Evolutionary conservation across 23 red algal species (phyloP).

Genomic region (Cyanidioschyzon merolae): DNA sequence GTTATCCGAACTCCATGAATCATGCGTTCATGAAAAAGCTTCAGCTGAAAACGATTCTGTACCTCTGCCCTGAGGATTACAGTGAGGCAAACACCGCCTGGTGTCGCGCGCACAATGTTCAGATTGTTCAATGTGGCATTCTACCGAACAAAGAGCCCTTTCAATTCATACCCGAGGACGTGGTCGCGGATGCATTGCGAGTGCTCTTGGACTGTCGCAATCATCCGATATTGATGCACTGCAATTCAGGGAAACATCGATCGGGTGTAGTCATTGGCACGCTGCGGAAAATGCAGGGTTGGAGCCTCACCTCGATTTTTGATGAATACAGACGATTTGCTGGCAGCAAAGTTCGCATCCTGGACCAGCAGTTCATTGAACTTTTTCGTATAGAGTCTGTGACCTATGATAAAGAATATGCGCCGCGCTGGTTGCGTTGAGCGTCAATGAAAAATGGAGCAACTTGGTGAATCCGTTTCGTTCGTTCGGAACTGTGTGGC

Average conservation of each 20-base stretch:
- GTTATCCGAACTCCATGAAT: conserved; percentile 77
- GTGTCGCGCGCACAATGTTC: conserved; percentile 42
- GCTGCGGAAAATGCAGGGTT: conserved; percentile 83
- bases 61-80: conserved; percentile 85
- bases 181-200: conserved; percentile 77
- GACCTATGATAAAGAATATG: conserved; percentile 46
- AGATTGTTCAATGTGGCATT: conserved; percentile 67
- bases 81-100: conserved; percentile 55
- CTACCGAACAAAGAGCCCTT: conserved; percentile 97
- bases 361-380: conserved; percentile 99
- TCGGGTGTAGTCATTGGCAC: conserved; percentile 83
- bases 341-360: conserved; percentile 73
- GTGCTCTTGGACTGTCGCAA: conserved; percentile 75
- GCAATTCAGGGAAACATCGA: conserved; percentile 91
- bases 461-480: too few relatives aligned
- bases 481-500: too few relatives aligned
- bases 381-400: conserved; percentile 75
- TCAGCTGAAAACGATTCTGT: conserved; percentile 70
- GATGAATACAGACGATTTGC: conserved; percentile 98
- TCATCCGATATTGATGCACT: conserved; percentile 89
- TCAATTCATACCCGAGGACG: conserved; percentile 82
- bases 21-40: conserved; percentile 83
- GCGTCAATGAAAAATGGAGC: neutral
- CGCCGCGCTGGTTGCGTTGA: conserved; percentile 52
- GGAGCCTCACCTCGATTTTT: conserved; percentile 95